Base-by-base conservation (phyloP, 805 yeast genomes). In the Wickerhamomyces queroliae region DNA sequence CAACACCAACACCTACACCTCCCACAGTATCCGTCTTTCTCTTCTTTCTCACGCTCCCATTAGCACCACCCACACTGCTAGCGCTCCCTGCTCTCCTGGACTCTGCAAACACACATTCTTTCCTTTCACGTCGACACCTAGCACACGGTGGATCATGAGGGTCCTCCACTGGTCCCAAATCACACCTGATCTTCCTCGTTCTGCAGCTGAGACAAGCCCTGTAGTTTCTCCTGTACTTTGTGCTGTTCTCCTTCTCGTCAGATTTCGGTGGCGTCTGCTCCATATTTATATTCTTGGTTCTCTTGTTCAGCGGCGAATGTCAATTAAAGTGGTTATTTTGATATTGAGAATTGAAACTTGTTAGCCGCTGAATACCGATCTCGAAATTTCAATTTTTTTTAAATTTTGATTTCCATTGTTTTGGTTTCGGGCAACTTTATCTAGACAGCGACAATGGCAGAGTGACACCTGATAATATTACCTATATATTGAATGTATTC, bases 181-280 rank as follows among this genome's bases (percentile, higher is more conserved):
- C 95, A 64, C 98, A 90, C 52, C 79, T 80, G 32, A 87, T 86
- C 53, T 90, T 91, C 31, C 95, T 72, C 7, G 79, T 75, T 15
- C 96, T 73, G 57, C 98, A 90, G 61, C 80, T 85, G 36, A 85
- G 61, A 53, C 98, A 90, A 1, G 97, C 97, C 45, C 77, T 72
- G 58, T 85, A 90, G 44, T 79, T 77, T 46, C 96, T 65, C 48
- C 67, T 74, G 66, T 72, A 82, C 41, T 56, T 62, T 35, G 42
- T 50, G 7, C 39, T 50, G 13, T 41, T 48, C 3, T 43, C 19
- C 8, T 36, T 23, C 22, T 13, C 9, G 30, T 16, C 11, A n/a
- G n/a, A n/a, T n/a, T n/a, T n/a, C n/a, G n/a, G n/a, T n/a, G n/a
- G n/a, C n/a, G n/a, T n/a, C n/a, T n/a, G n/a, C n/a, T n/a, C n/a